phyloP scores from a whole-genome alignment of 2,329 filamentous ascomycete genomes.

The Claviceps arundinis region DNA sequence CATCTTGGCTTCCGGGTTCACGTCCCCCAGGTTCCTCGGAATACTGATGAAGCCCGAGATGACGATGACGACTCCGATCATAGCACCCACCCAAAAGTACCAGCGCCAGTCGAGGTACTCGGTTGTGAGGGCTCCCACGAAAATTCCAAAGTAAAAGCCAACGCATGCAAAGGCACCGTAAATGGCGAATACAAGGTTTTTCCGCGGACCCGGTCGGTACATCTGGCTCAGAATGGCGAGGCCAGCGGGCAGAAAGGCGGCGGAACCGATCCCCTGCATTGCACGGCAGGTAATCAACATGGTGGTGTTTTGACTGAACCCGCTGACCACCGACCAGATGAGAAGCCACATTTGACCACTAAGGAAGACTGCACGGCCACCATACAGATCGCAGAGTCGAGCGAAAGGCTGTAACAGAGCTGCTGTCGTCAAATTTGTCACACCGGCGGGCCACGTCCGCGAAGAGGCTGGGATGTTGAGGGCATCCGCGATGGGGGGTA shows the following conservation, averaged over 20 bases:
- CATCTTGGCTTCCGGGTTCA: conserved; percentile 32
- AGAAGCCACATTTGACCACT: conserved; percentile 50
- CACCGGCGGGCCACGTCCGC: conserved; percentile 51
- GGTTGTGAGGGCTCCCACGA: conserved; percentile 49
- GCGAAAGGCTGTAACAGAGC: conserved; percentile 50
- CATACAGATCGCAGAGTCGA: conserved; percentile 48
- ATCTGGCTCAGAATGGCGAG: conserved; percentile 57
- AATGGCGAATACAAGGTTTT: conserved; percentile 53
- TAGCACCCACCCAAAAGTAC: conserved; percentile 56
- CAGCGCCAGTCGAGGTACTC: conserved; percentile 51
- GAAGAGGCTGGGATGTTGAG: conserved; percentile 49
- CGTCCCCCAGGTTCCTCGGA: conserved; percentile 19
- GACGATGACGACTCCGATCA: conserved; percentile 30
- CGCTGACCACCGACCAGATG: conserved; percentile 55
- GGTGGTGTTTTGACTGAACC: conserved; percentile 52
- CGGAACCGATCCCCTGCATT: conserved; percentile 59
- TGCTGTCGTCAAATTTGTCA: conserved; percentile 45
- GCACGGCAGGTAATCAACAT: conserved; percentile 66
- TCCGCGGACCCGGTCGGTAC: conserved; percentile 58
- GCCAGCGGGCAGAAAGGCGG: conserved; percentile 54
- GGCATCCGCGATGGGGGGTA: conserved; percentile 49
- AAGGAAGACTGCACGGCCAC: conserved; percentile 47
- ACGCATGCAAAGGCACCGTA: conserved; percentile 44
- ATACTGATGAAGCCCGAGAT: conserved; percentile 30
- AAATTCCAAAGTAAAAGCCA: conserved; percentile 53